Conservation (phyloP, 441 rosid genomes). For the Eruca vesicaria region DNA sequence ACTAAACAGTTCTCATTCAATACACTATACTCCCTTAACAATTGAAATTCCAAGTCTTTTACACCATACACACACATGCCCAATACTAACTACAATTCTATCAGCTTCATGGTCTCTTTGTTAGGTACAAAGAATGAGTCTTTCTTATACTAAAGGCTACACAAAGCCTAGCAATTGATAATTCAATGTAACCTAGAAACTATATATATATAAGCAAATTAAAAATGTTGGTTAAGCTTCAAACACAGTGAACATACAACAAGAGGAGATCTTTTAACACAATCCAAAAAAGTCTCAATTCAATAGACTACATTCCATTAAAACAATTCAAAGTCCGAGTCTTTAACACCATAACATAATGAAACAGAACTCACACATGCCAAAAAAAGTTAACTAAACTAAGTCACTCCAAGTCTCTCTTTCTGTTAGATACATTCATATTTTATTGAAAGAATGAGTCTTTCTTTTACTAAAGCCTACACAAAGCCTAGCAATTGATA, state of each 20-base stretch:
- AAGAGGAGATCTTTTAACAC: background rate
- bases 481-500: background rate
- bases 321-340: background rate
- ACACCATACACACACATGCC: too few relatives aligned
- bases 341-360: background rate
- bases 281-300: too few relatives aligned
- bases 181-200: slow-evolving; percentile 4
- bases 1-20: background rate
- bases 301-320: background rate
- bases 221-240: slow-evolving; percentile 8
- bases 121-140: background rate
- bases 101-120: background rate
- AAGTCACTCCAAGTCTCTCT: too few relatives aligned
- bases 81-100: too few relatives aligned
- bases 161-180: background rate
- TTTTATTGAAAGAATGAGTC: background rate
- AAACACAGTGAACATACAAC: background rate
- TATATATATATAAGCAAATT: background rate
- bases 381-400: too few relatives aligned
- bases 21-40: background rate
- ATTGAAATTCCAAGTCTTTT: background rate
- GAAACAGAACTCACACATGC: too few relatives aligned
- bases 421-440: too few relatives aligned
- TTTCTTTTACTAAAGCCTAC: background rate
- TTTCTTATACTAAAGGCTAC: background rate